These are phyloP conservation scores for Oryza punctata DNA, from an alignment of 176 grass and related monocot species.

Conservation along the genomic window DNA sequence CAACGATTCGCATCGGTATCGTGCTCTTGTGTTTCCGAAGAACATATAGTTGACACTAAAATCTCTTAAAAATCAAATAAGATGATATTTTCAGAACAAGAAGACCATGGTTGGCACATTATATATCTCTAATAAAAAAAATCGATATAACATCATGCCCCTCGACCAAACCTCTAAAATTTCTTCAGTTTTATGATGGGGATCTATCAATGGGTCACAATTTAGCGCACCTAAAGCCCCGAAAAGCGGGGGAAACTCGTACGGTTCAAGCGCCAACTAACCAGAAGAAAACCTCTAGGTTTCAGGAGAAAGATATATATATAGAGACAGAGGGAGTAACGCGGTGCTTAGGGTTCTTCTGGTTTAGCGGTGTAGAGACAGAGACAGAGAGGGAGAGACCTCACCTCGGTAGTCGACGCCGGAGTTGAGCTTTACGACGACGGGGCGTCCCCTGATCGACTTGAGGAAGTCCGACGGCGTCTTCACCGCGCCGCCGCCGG, in stretches of 20 bases:
- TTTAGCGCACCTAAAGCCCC: background rate
- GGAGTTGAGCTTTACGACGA: slow-evolving; percentile 97
- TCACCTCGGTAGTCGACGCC: slow-evolving; percentile 90
- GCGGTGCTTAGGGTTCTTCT: slow-evolving; percentile 41
- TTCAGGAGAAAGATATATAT: no score
- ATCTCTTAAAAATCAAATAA: background rate
- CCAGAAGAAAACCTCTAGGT: background rate
- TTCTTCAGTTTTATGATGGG: background rate
- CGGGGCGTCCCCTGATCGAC: slow-evolving; percentile 87
- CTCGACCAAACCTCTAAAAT: background rate
- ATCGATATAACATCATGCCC: no score
- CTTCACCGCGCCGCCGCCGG: slow-evolving; percentile 64
- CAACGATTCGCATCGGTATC: background rate
- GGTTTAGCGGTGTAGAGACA: background rate
- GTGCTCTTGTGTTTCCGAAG: background rate
- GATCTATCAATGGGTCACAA: background rate
- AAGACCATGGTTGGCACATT: no score
- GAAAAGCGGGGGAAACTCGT: background rate
- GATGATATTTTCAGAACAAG: no score
- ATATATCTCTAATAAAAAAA: no score
- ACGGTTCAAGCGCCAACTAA: background rate
- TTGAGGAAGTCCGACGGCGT: slow-evolving; percentile 97
- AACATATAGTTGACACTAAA: slow-evolving; percentile 12
- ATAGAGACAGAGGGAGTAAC: no score
- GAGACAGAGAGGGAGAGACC: background rate